Percentiles rank a stretch among this genome's conserved stretches.
These are phyloP conservation scores for Coniella lustricola DNA, from an alignment of 2,329 filamentous ascomycete species.

Conservation along the genomic window DNA sequence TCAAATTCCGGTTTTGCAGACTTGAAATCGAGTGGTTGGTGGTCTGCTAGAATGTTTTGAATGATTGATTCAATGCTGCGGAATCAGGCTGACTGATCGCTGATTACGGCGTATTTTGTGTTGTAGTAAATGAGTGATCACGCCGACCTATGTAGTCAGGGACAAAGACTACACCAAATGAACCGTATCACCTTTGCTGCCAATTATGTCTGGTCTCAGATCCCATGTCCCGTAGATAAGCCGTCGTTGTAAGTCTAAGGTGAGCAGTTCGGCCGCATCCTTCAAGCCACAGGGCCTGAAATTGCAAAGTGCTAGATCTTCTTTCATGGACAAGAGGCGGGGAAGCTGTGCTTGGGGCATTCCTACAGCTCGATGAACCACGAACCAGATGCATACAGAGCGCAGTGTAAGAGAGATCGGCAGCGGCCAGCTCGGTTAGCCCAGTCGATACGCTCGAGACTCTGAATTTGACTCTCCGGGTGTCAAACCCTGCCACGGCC, in stretches of 20 bases:
- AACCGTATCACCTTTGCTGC: too few species aligned
- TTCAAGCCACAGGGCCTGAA: slow-evolving; percentile 4
- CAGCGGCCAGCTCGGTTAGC: too few species aligned
- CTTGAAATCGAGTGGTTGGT: too few species aligned
- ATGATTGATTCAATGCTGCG: background rate
- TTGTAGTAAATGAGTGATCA: background rate
- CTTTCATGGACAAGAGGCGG: background rate
- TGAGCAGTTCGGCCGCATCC: background rate
- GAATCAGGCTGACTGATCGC: background rate
- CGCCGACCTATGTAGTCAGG: background rate
- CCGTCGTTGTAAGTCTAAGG: background rate
- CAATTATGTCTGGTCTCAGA: background rate
- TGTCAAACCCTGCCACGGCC: too few species aligned
- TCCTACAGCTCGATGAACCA: background rate
- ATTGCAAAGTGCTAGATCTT: background rate
- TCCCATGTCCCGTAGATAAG: background rate
- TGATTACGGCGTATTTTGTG: background rate
- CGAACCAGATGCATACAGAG: background rate
- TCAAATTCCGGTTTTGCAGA: too few species aligned
- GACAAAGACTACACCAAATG: too few species aligned
- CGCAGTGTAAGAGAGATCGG: too few species aligned
- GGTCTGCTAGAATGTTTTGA: too few species aligned
- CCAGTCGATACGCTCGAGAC: too few species aligned
- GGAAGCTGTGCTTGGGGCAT: background rate
- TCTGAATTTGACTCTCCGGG: too few species aligned